Base-by-base conservation (phyloP, 225 moss, liverwort and hornwort genomes). In the Sphagnum tenellum region DNA sequence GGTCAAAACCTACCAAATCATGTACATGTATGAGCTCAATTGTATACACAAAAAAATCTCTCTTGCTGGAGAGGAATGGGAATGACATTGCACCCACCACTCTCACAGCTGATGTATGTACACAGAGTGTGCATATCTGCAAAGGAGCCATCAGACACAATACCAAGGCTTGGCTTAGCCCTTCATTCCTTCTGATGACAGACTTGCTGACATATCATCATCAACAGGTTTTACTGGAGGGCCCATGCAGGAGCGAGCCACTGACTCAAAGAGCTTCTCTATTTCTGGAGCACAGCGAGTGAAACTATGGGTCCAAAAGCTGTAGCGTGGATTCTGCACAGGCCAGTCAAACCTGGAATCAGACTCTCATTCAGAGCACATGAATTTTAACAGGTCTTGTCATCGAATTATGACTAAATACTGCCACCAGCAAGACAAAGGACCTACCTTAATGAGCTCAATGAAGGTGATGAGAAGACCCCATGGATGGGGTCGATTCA, bases 401-500 rank as follows among this genome's bases (percentile, higher is more conserved):
- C 29, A 29, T 29, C 0, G 29, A 29, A 29, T 29, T 29, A 29
- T 1, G 29, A 29, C 29, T 29, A 29, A 29, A 29, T 29, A 29
- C 29, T 29, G 29, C 29, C 29, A 0, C 29, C 29, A 29, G 29
- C 29, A 29, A 46, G 8, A 58, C 53, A 7, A 11, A 46, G 7
- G 46, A 44, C 3, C 59, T 73, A 90, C 90, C 88, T 94, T 94
- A 53, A 94, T 94, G 13, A 95, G 84, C 81, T 95, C 94, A 69
- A 95, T 95, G 61, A 95, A 91, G 48, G 91, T 91, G 10, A 95
- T 91, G 61, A 91, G 80, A 55, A 95, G 81, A 63, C 94, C 94
- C 94, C 94, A 95, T 57, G 94, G 94, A 82, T 95, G 94, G 67
- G 94, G 94, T 48, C 94, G 85, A 77, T 91, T 89, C 11, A 91